These are phyloP conservation scores for Zalaria obscura DNA, from an alignment of 2,329 filamentous ascomycete species.

Conservation along the genomic window DNA sequence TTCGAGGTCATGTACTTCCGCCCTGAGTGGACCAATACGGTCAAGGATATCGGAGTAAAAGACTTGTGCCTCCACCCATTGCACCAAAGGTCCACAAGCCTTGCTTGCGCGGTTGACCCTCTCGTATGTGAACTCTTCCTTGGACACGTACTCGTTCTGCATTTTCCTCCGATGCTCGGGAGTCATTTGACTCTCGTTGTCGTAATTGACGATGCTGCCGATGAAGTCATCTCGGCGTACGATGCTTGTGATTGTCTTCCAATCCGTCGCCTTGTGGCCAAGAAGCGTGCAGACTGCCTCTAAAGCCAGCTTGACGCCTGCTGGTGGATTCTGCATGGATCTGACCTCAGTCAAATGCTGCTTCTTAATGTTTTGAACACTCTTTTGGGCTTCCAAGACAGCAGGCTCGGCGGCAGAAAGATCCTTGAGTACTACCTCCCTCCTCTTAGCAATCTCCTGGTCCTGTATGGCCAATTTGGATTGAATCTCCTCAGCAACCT, in stretches of 20 bases:
- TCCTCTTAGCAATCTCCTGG: constrained; percentile 67
- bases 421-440: constrained; percentile 74
- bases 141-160: constrained; percentile 81
- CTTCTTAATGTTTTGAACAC: constrained; percentile 96
- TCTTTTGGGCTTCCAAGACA: constrained; percentile 82
- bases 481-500: constrained; percentile 78
- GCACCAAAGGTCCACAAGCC: constrained; percentile 89
- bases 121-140: constrained; percentile 92
- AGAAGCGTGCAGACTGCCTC: constrained; percentile 94
- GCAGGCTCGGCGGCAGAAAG: constrained; percentile 85
- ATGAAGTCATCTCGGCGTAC: constrained; percentile 94
- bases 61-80: constrained; percentile 95
- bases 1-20: constrained; percentile 78
- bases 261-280: constrained; percentile 77
- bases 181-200: constrained; percentile 94
- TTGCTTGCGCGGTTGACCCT: constrained; percentile 92
- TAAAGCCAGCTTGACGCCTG: constrained; percentile 78
- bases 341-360: constrained; percentile 95
- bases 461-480: constrained; percentile 79
- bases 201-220: constrained; percentile 90
- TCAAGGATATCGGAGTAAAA: constrained; percentile 96
- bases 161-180: constrained; percentile 68
- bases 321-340: constrained; percentile 87
- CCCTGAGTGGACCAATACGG: constrained; percentile 78
- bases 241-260: constrained; percentile 82